Base-by-base conservation (phyloP, 2,329 filamentous ascomycete species). In the Harringtonia aguacate region DNA sequence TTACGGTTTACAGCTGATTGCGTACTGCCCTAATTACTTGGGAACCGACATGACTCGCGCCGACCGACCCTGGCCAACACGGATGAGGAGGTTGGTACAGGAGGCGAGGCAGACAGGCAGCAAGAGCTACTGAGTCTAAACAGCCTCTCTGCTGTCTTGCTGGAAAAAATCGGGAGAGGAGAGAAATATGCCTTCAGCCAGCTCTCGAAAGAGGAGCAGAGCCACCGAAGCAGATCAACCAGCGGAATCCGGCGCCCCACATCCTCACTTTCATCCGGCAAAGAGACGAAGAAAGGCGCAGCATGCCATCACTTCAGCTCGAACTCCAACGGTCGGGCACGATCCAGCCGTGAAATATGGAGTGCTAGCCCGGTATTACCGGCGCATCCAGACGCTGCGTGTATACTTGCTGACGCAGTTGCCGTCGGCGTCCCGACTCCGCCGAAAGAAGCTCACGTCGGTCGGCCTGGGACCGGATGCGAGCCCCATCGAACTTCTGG, bases 321-420 rank as follows among this genome's bases (percentile, higher is more conserved):
- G n/a, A 4, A 20, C 18, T 10, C 9, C 35, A 8, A 1, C 20
- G 12, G 17, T 15, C 27, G 7, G 15, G 10, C 9, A 12, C 12
- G 36, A 7, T 13, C 37, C 38, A 4, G 38, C 39, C 21, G 43
- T 64, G 53, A 53, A 58, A 36, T 80, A 86, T 56, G 75, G 77
- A 43, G 72, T 92, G 29, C 68, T 94, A 45, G 70, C 69, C 37
- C 72, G 74, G 48, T 84, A 81, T 62, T 94, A 88, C 61, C 63
- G 71, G 8, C 62, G 70, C 38, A 72, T 88, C 13, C 60, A 77
- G 44, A 79, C 79, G 0, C 66, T 95, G 46, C 79, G 86, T 53
- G 70, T 82, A 46, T 85, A 86, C 63, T 65, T 89, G 33, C 65
- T 89, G 39, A 66, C 67, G 18, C 75, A 69, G 47, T 71, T 94